Base-by-base conservation (phyloP, 495 filamentous ascomycete species). In the Tuber calosporum region DNA sequence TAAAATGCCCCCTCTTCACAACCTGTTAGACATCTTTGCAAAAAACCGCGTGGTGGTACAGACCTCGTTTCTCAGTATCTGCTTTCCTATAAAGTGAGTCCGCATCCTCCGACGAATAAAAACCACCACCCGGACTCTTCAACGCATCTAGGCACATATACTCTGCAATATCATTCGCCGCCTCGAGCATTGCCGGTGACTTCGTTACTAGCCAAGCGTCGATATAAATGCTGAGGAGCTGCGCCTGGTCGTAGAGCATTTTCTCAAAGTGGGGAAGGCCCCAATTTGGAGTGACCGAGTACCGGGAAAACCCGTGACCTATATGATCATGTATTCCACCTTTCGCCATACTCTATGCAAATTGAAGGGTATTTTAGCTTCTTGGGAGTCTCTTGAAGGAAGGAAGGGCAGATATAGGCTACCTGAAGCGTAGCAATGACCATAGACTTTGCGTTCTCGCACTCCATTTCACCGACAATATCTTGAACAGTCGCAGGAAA, bases 221-320 rank as follows among this genome's bases (percentile, higher is more conserved):
- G 8, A 97, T 86, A 80, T 96, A 99, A 36, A 93, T 87, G 74
- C 91, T 87, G 20, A 99, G 83, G 19, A 99, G 87, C 75, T 97
- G 91, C 11, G 91, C 92, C 77, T 99, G 94, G 80, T 98, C 96
- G 72, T 94, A 94, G 4, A 97, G 88, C 92, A 99, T 97, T 86
- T 99, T 99, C 83, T 99, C 95, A 80, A 99, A 99, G 80, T 97
- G 94, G 37, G 95, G 95, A 58, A 99, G 83, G 71, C 88, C 89
- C 95, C 95, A 99, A 82, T 97, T 91, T 38, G 87, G 84, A 8
- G 95, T 98, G 9, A 97, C 90, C 48, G 93, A 96, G 77, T 97
- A 97, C 68, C 95, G 86, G 68, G 93, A 88, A 80, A 98, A 97
- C 5, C 95, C 95, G 79, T 90, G 88, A 4, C 95, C 96, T 74